These are phyloP conservation scores for Caloboletus firmus DNA, from an alignment of 1,284 basidiomycete species.

Conservation along the genomic window DNA sequence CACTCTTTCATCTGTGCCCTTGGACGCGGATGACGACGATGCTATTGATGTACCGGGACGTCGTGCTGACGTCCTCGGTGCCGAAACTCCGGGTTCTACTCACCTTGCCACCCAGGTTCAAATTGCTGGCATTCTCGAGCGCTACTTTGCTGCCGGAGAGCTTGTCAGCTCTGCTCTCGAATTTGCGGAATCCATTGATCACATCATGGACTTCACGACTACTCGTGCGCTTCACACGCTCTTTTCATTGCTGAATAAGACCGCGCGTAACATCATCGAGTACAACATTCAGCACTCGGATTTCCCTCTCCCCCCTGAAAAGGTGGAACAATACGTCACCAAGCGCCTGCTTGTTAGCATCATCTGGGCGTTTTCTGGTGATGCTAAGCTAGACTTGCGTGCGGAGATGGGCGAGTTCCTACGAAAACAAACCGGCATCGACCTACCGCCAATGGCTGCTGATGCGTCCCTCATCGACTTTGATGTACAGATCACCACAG, in stretches of 20 bases:
- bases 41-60: conserved; percentile 59
- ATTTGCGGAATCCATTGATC: conserved; percentile 82
- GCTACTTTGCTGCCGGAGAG: conserved; percentile 81
- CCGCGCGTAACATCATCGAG: conserved; percentile 89
- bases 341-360: conserved; percentile 91
- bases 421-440: conserved; percentile 83
- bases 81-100: conserved; percentile 55
- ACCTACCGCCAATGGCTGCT: conserved; percentile 73
- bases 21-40: conserved; percentile 93
- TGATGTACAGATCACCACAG: conserved; percentile 85
- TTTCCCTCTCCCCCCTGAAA: conserved; percentile 86
- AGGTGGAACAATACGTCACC: conserved; percentile 86
- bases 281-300: conserved; percentile 95
- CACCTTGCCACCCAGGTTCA: conserved; percentile 80
- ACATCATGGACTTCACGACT: conserved; percentile 98
- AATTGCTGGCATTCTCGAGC: conserved; percentile 76
- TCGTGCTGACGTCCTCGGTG: conserved; percentile 51
- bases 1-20: conserved; percentile 71
- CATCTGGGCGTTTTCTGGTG: conserved; percentile 98
- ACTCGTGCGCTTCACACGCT: conserved; percentile 93
- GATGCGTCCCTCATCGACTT: conserved; percentile 93
- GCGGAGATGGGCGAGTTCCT: conserved; percentile 91
- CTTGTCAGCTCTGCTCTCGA: conserved; percentile 79
- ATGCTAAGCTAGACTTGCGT: conserved; percentile 87
- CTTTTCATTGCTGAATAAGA: conserved; percentile 97